A percentile compares a stretch with the other conserved stretches of the same genome.
Conservation (phyloP, 2,329 filamentous ascomycete genomes). For the Claviceps fusiformis region DNA sequence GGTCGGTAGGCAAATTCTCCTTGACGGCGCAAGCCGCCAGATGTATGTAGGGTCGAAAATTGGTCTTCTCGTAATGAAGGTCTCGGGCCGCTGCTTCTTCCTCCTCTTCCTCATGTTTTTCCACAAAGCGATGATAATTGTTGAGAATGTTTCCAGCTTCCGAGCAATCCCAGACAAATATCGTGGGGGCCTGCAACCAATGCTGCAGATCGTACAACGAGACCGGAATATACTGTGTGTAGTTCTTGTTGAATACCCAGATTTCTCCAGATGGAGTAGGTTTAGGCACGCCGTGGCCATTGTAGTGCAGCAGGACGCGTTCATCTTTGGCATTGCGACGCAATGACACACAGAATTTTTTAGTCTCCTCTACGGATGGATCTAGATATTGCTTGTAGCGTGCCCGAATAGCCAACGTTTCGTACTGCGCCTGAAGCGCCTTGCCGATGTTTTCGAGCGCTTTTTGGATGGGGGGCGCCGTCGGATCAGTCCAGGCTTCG, state of each 20-base stretch:
- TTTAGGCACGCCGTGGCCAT: slow-evolving; percentile 92
- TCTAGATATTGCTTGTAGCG: slow-evolving; percentile 95
- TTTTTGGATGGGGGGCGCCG: slow-evolving; percentile 64
- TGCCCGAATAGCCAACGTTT: slow-evolving; percentile 87
- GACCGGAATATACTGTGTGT: slow-evolving; percentile 96
- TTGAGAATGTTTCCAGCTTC: slow-evolving; percentile 90
- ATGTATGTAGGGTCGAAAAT: slow-evolving; percentile 61
- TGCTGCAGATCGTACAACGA: slow-evolving; percentile 89
- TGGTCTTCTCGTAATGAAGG: slow-evolving; percentile 69
- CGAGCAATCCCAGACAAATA: slow-evolving; percentile 97
- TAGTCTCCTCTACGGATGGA: slow-evolving; percentile 91
- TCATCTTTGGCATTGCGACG: slow-evolving; percentile 91
- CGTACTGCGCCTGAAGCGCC: slow-evolving; percentile 89
- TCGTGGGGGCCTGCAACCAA: slow-evolving; percentile 88
- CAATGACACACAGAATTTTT: slow-evolving; percentile 86
- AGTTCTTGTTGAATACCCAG: slow-evolving; percentile 98
- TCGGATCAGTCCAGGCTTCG: slow-evolving; percentile 94
- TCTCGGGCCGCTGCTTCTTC: slow-evolving; percentile 62
- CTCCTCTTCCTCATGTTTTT: slow-evolving; percentile 89
- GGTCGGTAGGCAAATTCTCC: slow-evolving; percentile 90
- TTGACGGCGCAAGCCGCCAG: slow-evolving; percentile 81
- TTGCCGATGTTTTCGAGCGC: slow-evolving; percentile 92
- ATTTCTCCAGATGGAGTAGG: slow-evolving; percentile 93
- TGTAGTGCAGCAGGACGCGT: slow-evolving; percentile 94
- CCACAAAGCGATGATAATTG: slow-evolving; percentile 88